Evolutionary conservation across 345 rosid genomes (phyloP).

Genomic region (Eucalyptus melliodora): DNA sequence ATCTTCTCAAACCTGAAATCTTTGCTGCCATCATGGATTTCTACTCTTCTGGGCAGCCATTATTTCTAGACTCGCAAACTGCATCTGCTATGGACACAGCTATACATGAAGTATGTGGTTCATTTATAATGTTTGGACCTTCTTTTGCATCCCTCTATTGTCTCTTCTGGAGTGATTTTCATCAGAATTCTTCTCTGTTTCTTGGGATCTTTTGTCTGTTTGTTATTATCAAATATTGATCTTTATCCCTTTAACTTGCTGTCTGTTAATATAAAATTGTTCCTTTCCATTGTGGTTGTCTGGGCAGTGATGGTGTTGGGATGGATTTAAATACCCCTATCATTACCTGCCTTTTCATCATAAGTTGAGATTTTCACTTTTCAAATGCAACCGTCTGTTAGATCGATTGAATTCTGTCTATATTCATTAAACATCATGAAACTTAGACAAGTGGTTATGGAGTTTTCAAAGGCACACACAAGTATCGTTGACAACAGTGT

Average conservation of each 20-base stretch:
- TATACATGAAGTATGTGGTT: slow-evolving; percentile 46
- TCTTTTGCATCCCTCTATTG: background rate
- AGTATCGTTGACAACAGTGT: background rate
- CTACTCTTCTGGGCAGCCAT: slow-evolving; percentile 79
- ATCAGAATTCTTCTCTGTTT: background rate
- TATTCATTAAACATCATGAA: background rate
- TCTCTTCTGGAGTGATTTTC: background rate
- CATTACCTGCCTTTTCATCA: background rate
- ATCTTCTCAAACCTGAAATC: slow-evolving; percentile 73
- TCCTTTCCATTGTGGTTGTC: background rate
- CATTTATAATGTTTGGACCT: background rate
- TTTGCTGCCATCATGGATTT: slow-evolving; percentile 96
- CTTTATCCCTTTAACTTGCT: background rate
- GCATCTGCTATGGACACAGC: slow-evolving; percentile 84
- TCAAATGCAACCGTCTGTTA: background rate
- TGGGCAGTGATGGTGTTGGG: background rate
- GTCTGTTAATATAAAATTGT: background rate
- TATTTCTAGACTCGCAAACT: slow-evolving; percentile 64
- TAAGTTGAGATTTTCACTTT: background rate
- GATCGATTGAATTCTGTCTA: background rate
- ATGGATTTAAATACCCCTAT: background rate
- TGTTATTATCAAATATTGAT: background rate
- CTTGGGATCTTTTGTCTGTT: background rate
- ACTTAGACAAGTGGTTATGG: background rate
- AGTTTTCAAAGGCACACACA: background rate